These are phyloP conservation scores for Neurospora sp. DNA, from an alignment of 495 filamentous ascomycete species.

Conservation along the genomic window DNA sequence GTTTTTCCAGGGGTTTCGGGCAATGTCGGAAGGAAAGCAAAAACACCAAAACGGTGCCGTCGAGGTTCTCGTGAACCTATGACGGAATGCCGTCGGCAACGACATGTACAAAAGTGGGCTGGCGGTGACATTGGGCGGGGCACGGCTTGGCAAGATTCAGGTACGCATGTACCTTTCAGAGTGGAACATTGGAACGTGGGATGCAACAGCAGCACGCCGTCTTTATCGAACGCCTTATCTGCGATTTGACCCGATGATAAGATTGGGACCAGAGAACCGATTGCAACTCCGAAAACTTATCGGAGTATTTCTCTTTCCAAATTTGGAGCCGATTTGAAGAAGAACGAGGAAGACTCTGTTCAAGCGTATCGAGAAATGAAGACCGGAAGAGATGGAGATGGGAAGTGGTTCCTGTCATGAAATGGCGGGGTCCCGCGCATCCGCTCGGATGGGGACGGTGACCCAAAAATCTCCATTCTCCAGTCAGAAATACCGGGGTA, in stretches of 20 bases:
- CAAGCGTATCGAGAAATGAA: background rate
- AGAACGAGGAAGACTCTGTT: background rate
- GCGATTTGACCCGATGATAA: background rate
- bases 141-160: background rate
- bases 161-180: background rate
- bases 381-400: background rate
- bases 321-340: background rate
- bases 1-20: slow-evolving; percentile 11
- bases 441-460: background rate
- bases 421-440: background rate
- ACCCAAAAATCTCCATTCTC: background rate
- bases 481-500: background rate
- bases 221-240: background rate
- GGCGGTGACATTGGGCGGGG: slow-evolving; percentile 4
- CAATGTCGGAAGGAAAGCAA: slow-evolving; percentile 14
- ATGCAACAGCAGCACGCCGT: background rate
- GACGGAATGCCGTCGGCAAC: slow-evolving; percentile 18
- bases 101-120: background rate
- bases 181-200: background rate
- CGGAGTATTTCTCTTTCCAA: background rate
- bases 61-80: slow-evolving; percentile 6
- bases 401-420: background rate
- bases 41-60: background rate
- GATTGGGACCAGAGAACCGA: background rate
- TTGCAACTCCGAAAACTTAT: background rate